A percentile compares a stretch with the other conserved stretches of the same genome.
Conservation (phyloP, 1,139 yeast species). For the Scheffersomyces quercinus region DNA sequence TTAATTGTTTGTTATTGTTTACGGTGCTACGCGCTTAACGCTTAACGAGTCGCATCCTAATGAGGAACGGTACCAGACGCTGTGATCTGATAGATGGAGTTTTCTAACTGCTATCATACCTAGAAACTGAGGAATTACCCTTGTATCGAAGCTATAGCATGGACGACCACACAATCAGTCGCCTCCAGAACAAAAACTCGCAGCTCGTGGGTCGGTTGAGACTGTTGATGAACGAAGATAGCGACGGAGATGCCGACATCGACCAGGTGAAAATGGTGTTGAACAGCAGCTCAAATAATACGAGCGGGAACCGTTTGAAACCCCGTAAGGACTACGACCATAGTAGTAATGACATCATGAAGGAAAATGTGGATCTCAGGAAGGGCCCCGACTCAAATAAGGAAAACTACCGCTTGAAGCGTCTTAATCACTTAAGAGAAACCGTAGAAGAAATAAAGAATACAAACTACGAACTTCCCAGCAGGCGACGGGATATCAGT, state of each 20-base stretch:
- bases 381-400: neutral
- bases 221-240: neutral
- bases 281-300: neutral
- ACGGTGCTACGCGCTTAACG: constrained; percentile 4
- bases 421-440: constrained; percentile 9
- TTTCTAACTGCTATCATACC: too few species aligned
- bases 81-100: too few species aligned
- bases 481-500: neutral
- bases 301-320: neutral
- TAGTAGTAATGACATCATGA: constrained; percentile 1
- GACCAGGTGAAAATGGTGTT: neutral
- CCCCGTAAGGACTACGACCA: neutral
- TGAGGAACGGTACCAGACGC: too few species aligned
- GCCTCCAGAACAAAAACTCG: neutral
- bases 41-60: too few species aligned
- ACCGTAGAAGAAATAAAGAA: constrained; percentile 14
- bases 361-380: too few species aligned
- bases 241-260: constrained; percentile 1
- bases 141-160: neutral
- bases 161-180: neutral
- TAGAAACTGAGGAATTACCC: too few species aligned
- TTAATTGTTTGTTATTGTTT: constrained; percentile 4
- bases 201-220: neutral
- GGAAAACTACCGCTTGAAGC: constrained; percentile 9
- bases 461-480: constrained; percentile 13